phyloP scores from a whole-genome alignment of 768 basidiomycete species.

The Atractiella rhizophila region DNA sequence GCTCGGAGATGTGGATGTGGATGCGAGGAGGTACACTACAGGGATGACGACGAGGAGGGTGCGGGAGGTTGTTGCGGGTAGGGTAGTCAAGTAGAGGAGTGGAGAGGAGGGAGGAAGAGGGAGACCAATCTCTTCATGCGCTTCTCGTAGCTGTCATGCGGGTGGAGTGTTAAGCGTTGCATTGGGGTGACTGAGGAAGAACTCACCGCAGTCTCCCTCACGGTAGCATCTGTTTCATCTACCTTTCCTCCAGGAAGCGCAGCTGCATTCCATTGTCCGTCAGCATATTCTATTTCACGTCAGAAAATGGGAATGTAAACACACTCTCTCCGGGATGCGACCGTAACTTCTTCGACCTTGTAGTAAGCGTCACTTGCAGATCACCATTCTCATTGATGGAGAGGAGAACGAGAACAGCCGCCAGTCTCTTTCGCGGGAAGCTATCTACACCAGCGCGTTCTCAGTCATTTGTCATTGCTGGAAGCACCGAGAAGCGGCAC shows the following conservation, averaged over 20 bases:
- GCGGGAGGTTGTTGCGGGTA: slow-evolving; percentile 12
- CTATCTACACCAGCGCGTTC: too few species aligned
- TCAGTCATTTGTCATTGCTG: too few species aligned
- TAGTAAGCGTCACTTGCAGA: slow-evolving; percentile 10
- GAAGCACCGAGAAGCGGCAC: too few species aligned
- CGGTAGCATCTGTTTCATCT: slow-evolving; percentile 1
- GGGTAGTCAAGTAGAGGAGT: slow-evolving; percentile 5
- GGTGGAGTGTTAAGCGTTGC: background rate
- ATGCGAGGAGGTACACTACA: slow-evolving; percentile 10
- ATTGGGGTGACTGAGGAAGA: background rate
- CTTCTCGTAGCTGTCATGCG: slow-evolving; percentile 9
- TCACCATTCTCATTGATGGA: slow-evolving; percentile 6
- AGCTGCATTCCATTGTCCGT: too few species aligned
- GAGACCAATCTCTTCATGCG: slow-evolving; percentile 10
- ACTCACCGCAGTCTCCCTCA: slow-evolving; percentile 8
- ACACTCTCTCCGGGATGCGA: slow-evolving; percentile 12
- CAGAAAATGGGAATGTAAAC: too few species aligned
- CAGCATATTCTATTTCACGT: too few species aligned
- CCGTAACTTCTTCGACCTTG: slow-evolving; percentile 1
- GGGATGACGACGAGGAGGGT: slow-evolving; percentile 12
- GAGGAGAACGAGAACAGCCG: slow-evolving; percentile 10
- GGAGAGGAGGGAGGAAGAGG: background rate
- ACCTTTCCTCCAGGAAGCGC: slow-evolving; percentile 8
- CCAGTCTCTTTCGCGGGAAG: slow-evolving; percentile 1
- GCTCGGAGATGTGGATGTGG: background rate